Percentiles rank a stretch among this genome's conserved stretches.
Evolutionary conservation across 768 basidiomycete genomes (phyloP).

Genomic region (Amyloporia xantha): DNA sequence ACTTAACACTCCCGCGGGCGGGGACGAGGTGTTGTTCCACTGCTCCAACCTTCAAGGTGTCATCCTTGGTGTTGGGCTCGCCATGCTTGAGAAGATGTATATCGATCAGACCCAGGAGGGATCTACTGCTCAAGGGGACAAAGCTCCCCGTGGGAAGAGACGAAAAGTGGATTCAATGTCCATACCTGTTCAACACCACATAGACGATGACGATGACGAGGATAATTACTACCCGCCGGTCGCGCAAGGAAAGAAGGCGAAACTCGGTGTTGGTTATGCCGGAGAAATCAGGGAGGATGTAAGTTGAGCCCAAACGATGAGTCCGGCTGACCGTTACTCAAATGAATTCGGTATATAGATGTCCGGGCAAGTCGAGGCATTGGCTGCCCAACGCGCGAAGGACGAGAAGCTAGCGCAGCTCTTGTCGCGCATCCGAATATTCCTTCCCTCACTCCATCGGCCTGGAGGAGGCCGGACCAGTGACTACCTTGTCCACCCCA

Average conservation of each 20-base stretch:
- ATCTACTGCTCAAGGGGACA: conserved; percentile 21
- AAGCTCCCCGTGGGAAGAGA: conserved; percentile 32
- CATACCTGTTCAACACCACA: conserved; percentile 17
- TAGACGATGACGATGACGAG: conserved; percentile 48
- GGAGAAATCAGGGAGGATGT: conserved; percentile 83
- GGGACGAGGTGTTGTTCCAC: conserved; percentile 69
- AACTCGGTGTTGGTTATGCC: conserved; percentile 83
- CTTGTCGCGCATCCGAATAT: conserved; percentile 68
- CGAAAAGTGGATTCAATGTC: conserved; percentile 29
- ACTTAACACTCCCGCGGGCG: conserved; percentile 23
- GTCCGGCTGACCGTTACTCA: too few relatives aligned
- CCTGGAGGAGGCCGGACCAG: conserved; percentile 71
- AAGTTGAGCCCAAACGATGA: conserved; percentile 23
- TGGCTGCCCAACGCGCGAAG: conserved; percentile 61
- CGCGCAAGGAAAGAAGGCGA: conserved; percentile 54
- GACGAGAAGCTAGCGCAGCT: conserved; percentile 70
- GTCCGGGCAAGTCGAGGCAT: conserved; percentile 75
- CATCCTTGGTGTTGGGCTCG: conserved; percentile 84
- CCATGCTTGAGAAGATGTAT: conserved; percentile 76
- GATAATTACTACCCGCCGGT: conserved; percentile 36
- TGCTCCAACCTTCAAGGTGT: conserved; percentile 87
- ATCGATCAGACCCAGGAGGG: conserved; percentile 41
- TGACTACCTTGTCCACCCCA: conserved; percentile 91
- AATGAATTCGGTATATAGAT: conserved; percentile 37
- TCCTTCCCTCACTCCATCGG: conserved; percentile 76